phyloP scores from a whole-genome alignment of 805 yeast species.

The Starmerella gropengiesseri region DNA sequence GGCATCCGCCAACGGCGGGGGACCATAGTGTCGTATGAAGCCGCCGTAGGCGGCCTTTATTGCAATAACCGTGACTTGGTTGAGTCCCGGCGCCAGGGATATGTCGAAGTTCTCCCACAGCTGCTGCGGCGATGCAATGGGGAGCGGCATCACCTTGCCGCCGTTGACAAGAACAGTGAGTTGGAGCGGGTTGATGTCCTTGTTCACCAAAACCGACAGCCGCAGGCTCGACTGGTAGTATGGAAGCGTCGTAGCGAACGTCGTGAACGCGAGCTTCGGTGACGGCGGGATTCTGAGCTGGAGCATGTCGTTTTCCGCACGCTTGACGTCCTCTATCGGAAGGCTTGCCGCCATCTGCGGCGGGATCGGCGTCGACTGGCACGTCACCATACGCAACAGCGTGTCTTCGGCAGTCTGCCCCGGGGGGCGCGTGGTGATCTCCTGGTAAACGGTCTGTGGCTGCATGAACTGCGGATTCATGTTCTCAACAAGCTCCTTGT shows the following conservation, averaged over 20 bases:
- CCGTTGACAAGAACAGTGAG: slow-evolving; percentile 28
- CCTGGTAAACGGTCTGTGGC: slow-evolving; percentile 23
- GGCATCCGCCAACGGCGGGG: slow-evolving; percentile 26
- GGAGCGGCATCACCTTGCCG: slow-evolving; percentile 25
- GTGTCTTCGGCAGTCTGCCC: slow-evolving; percentile 21
- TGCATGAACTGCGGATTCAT: slow-evolving; percentile 18
- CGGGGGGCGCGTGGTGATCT: slow-evolving; percentile 21
- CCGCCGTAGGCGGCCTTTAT: slow-evolving; percentile 24
- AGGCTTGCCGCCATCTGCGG: slow-evolving; percentile 16
- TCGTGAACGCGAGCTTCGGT: slow-evolving; percentile 20
- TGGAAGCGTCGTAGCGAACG: slow-evolving; percentile 34
- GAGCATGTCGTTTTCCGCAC: slow-evolving; percentile 23
- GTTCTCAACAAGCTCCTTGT: background rate
- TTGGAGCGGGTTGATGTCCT: slow-evolving; percentile 30
- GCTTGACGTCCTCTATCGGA: slow-evolving; percentile 21
- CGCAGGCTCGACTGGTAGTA: slow-evolving; percentile 38
- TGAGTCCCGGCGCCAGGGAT: slow-evolving; percentile 29
- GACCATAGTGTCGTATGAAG: slow-evolving; percentile 24
- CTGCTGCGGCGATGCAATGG: background rate
- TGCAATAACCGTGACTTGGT: slow-evolving; percentile 28
- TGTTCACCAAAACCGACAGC: slow-evolving; percentile 37
- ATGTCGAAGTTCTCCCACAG: slow-evolving; percentile 26
- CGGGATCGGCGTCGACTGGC: slow-evolving; percentile 20
- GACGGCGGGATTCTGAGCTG: slow-evolving; percentile 25
- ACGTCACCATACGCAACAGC: slow-evolving; percentile 23